phyloP scores from a whole-genome alignment of 148 eudicot genomes.

The Spergularia bocconei region DNA sequence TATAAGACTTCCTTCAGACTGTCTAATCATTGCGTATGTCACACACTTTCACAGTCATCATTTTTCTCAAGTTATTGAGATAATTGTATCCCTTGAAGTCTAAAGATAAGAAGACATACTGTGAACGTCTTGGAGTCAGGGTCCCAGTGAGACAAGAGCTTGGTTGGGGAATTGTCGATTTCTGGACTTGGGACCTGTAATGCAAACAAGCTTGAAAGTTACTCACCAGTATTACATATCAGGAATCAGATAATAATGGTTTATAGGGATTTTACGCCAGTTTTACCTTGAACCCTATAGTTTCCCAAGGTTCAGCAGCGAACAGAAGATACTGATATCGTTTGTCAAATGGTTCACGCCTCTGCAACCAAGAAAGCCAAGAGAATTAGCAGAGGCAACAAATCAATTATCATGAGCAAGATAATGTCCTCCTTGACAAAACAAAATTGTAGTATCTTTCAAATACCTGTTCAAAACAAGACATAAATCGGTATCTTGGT shows the following conservation, averaged over 20 bases:
- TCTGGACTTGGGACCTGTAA: conserved; percentile 93
- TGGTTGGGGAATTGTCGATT: conserved; percentile 90
- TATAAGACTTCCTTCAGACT: background rate
- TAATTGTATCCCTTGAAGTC: no score
- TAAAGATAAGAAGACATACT: conserved; percentile 33
- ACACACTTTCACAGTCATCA: no score
- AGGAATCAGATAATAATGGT: background rate
- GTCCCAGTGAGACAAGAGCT: conserved; percentile 98
- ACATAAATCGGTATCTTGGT: conserved; percentile 96
- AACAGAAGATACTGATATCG: conserved; percentile 84
- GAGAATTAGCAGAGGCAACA: background rate
- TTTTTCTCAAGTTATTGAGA: no score
- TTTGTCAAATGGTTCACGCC: conserved; percentile 77
- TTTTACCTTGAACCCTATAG: conserved; percentile 79
- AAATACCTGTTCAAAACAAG: conserved; percentile 87
- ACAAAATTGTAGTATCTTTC: no score
- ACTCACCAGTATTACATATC: background rate
- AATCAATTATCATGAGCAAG: no score
- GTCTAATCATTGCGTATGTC: no score
- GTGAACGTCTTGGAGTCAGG: conserved; percentile 98
- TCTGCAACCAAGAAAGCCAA: conserved; percentile 38
- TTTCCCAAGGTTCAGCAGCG: conserved; percentile 95
- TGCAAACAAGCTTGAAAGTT: conserved; percentile 3
- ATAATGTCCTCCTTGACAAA: no score
- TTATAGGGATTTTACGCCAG: background rate